Base-by-base conservation (phyloP, 805 yeast genomes). In the Citeromyces matritensis region DNA sequence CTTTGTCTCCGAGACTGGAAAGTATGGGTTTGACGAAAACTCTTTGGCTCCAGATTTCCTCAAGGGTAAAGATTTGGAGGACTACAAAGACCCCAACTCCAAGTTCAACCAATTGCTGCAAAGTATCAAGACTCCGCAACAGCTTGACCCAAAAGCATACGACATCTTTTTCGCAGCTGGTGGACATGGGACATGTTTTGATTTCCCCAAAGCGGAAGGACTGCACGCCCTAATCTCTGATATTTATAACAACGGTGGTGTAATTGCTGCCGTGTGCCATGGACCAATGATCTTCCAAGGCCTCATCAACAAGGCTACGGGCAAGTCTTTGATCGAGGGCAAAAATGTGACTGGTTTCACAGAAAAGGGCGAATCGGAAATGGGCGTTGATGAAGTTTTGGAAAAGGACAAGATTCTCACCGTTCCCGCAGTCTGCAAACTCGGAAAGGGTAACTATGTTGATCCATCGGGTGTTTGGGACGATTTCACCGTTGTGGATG, bases 241-340 rank as follows among this genome's bases (percentile, higher is more conserved):
- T 14, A 61, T 73, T 31, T 69, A 64, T 44, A 53, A 50, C 23
- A 48, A 61, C 13, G 69, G 66, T 26, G 80, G 79, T 30, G 62
- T 71, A 26, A 63, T 74, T 15, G 49, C 72, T 27, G 78, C 81
- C 10, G 81, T 74, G 6, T 74, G 83, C 49, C 81, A 74, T 40
- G 83, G 79, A 6, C 77, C 78, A n/a, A 60, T 62, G 14, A 58
- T 73, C 37, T 66, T 74, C 37, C 65, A 58, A n/a, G 56, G 57
- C 28, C 45, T 73, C 38, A 52, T 44, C 26, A 69, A 67, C 39
- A 38, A 44, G 27, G 35, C 42, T 6, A 54, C 63, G 11, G 70
- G 70, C 27, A 52, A 57, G 30, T 49, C 54, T 11, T 40, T 76
- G 32, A 55, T 65, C 34, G 47, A 64, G 38, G 80, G 74, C 33